Evolutionary conservation across 495 filamentous ascomycete species (phyloP), one percentile per base, ranked within the genome.

Genomic region (Penicillium parvum): DNA sequence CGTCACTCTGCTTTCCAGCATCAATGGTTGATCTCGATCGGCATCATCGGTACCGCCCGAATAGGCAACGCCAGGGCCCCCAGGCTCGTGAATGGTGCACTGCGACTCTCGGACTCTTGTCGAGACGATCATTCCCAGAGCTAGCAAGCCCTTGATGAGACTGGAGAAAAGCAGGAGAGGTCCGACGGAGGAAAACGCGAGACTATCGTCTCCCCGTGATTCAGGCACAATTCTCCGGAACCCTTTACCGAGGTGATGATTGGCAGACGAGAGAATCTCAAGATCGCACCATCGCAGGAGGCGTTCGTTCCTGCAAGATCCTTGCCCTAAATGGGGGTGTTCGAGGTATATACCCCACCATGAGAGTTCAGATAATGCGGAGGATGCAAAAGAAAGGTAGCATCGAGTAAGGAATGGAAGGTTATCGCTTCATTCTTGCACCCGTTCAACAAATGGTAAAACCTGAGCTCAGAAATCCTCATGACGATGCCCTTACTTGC

Each of bases 401-500:
- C 27, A 55, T 57, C 21, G 50, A 43, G 50, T 16, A 51, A 57
- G 52, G 56, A 57, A 57, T 60, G 56, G 34, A 21, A 30, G 23
- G 20, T 7, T 15, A 14, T 34, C 9, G 15, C 15, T 32, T 22
- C 28, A 38, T 40, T 45, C 32, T 39, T 39, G 36, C 19, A 12
- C 2, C n/a, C n/a, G n/a, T n/a, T n/a, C n/a, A n/a, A n/a, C n/a
- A n/a, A n/a, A n/a, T n/a, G n/a, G n/a, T n/a, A n/a, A n/a, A n/a
- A n/a, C n/a, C n/a, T n/a, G 15, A 29, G 38, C 17, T 39, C 51
- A 55, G 55, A 49, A 41, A 14, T 10, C n/a, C 1, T 34, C 37
- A 32, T 48, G 33, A 32, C 17, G 37, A 19, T 49, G 28, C 54
- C 57, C 57, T 60, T 60, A 54, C 57, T 50, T 57, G 46, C 46